Base-by-base conservation (phyloP, 108 stramenopile genomes). In the Cyclotella atomus region DNA sequence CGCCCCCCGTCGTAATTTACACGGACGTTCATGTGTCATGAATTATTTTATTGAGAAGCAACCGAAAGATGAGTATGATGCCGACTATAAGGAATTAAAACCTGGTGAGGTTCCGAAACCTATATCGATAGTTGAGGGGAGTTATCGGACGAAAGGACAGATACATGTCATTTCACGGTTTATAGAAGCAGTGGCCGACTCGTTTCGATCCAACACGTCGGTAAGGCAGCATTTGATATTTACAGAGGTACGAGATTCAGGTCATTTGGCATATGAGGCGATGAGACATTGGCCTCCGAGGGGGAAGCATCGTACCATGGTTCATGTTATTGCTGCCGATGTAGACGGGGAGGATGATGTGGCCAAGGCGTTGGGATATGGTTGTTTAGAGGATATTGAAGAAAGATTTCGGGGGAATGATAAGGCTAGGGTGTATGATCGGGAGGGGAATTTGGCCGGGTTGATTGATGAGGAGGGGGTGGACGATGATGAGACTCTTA, bases 1-100 rank as follows among this genome's bases (percentile, higher is more conserved):
- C 30, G 71, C 41, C 21, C 53, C 70, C 1, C 28, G 36, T 23
- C 33, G 78, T 29, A 79, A 79, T 61, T 73, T 84, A 46, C 54
- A 75, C 15, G 76, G 76, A 14, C 70, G 85, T 20, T 80, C 73
- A 41, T 86, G 85, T 56, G 85, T 86, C 27, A 83, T 86, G 82
- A 86, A 86, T 53, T 72, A 83, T 35, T 86, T 83, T 47, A 76
- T 86, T 27, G 82, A 86, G 12, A 86, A 86, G 59, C 85, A 86
- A 56, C 74, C 77, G 20, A 65, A 53, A 2, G 82, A 86, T 59
- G 85, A 86, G 38, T 86, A 81, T 29, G 83, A 86, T 56, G 83
- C 85, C 19, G 85, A 86, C 64, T 83, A 36, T 64, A 75, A 71
- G 36, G 75, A 83, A 6, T 44, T 68, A 20, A 82, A 82, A 36